A percentile compares a stretch with the other conserved stretches of the same genome.
phyloP scores from a whole-genome alignment of 2,329 filamentous ascomycete species.

The Talaromyces sp. region DNA sequence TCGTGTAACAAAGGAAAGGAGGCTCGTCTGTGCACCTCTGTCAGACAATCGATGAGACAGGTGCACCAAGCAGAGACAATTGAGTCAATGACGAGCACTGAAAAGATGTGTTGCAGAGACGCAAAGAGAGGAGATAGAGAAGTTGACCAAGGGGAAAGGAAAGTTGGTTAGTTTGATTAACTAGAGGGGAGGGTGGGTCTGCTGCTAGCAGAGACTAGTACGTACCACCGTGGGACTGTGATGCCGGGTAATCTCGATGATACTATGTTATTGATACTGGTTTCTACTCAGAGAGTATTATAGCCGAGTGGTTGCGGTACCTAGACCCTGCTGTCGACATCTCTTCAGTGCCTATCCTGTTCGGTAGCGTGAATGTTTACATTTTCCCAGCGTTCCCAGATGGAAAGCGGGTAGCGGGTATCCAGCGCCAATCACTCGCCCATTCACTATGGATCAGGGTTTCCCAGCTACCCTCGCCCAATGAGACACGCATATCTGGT shows the following conservation, averaged over 20 bases:
- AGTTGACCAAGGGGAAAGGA: slow-evolving; percentile 9
- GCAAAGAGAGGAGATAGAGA: background rate
- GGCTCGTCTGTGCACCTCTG: background rate
- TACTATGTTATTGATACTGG: too few species aligned
- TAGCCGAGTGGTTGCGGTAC: too few species aligned
- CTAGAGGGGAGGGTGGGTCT: slow-evolving; percentile 10
- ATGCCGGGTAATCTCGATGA: too few species aligned
- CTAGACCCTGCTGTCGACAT: too few species aligned
- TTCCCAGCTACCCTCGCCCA: background rate
- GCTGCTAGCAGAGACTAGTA: background rate
- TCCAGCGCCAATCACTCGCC: background rate
- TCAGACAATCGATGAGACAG: background rate
- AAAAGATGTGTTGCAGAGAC: background rate
- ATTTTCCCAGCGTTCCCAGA: background rate
- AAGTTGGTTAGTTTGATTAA: slow-evolving; percentile 10
- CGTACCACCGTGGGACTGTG: background rate
- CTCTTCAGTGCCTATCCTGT: too few species aligned
- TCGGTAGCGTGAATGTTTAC: background rate
- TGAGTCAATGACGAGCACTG: background rate
- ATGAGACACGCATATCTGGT: background rate
- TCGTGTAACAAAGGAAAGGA: slow-evolving; percentile 2
- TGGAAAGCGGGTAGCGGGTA: slow-evolving; percentile 7
- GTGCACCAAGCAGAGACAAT: background rate
- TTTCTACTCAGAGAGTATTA: too few species aligned
- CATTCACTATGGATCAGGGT: background rate